phyloP scores from a whole-genome alignment of 192 early-diverging fungal species.

The Funneliformis geosporum region DNA sequence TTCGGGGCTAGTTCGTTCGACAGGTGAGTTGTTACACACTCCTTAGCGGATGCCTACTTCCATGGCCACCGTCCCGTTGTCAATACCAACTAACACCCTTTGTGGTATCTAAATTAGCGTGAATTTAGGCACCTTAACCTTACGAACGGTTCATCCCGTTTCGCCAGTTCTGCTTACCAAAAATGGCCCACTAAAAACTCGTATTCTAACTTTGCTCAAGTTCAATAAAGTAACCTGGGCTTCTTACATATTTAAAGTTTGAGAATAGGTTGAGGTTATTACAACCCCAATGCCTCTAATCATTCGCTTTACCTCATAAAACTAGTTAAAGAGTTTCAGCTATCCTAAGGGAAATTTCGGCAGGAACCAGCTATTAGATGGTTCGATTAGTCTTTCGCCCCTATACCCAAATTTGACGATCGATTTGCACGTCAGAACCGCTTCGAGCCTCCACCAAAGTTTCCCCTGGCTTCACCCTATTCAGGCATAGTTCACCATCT shows the following conservation, averaged over 20 bases:
- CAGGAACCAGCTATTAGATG: conserved; percentile 85
- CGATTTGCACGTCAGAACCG: conserved; percentile 78
- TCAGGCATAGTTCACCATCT: conserved; percentile 84
- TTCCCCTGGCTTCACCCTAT: conserved; percentile 69
- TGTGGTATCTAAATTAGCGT: conserved; percentile 76
- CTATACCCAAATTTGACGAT: conserved; percentile 81
- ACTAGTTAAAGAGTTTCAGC: conserved; percentile 59
- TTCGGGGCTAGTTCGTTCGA: conserved; percentile 71
- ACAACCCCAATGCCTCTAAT: conserved; percentile 78
- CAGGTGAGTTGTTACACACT: conserved; percentile 64
- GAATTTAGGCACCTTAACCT: conserved; percentile 71
- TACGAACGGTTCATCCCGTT: conserved; percentile 83
- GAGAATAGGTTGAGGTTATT: conserved; percentile 80
- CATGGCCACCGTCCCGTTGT: conserved; percentile 84
- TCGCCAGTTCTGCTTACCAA: conserved; percentile 90
- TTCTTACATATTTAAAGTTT: conserved; percentile 85
- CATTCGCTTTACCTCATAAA: conserved; percentile 82
- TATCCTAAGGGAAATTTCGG: conserved; percentile 84
- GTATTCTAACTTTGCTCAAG: conserved; percentile 62
- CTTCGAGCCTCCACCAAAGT: conserved; percentile 78
- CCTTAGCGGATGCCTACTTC: conserved; percentile 83
- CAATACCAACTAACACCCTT: conserved; percentile 81
- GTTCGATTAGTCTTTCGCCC: conserved; percentile 82
- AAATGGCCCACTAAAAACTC: conserved; percentile 88
- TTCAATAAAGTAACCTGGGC: conserved; percentile 69